Percentiles rank a stretch among this genome's conserved stretches.
phyloP scores from a whole-genome alignment of 305 asterid species.

The Solanum hybrid region DNA sequence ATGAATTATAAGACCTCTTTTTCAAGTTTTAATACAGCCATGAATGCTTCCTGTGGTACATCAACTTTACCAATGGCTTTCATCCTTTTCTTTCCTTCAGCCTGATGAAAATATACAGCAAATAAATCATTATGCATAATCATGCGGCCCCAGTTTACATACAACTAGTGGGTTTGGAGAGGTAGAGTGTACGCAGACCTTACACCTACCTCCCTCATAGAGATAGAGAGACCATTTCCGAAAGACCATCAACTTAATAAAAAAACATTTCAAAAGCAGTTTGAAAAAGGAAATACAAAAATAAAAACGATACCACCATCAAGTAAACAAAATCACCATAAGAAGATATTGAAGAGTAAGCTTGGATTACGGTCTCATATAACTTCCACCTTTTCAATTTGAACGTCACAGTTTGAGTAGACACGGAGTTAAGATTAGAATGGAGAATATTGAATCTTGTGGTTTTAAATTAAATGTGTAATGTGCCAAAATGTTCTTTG shows the following conservation, averaged over 20 bases:
- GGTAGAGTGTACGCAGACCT: not conserved
- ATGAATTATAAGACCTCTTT: slow-evolving; percentile 72
- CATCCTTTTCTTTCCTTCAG: slow-evolving; percentile 99
- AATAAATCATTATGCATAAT: not conserved
- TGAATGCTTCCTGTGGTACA: slow-evolving; percentile 98
- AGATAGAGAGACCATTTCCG: too few species aligned
- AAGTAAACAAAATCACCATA: not conserved
- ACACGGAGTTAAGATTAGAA: not conserved
- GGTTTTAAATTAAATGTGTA: not conserved
- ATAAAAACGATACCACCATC: not conserved
- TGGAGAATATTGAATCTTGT: not conserved
- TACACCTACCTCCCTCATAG: not conserved
- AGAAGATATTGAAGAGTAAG: not conserved
- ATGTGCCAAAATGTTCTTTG: not conserved
- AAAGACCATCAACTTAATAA: not conserved
- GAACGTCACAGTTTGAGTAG: not conserved
- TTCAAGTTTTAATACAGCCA: slow-evolving; percentile 98
- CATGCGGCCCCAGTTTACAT: not conserved
- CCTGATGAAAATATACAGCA: slow-evolving; percentile 34
- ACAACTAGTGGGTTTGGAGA: not conserved
- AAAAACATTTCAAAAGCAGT: not conserved
- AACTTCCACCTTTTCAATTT: not conserved
- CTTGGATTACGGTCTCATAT: not conserved
- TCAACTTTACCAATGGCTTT: slow-evolving; percentile 93
- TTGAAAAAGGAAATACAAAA: not conserved